Percentiles rank a stretch among this genome's conserved stretches.
Evolutionary conservation across 805 yeast species (phyloP).

Genomic region (Candida tallmaniae): DNA sequence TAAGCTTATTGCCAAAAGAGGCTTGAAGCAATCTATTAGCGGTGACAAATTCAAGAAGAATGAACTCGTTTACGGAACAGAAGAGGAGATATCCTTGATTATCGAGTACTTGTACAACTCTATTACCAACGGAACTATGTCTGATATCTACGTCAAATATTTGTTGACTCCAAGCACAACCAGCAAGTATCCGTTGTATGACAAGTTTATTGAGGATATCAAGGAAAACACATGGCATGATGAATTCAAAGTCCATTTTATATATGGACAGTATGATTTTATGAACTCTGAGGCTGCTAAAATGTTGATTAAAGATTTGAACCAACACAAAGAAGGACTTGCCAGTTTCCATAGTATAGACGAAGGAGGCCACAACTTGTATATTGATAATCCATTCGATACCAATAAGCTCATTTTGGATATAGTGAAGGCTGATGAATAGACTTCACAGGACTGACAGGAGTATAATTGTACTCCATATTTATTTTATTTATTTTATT

Average conservation of each 20-base stretch:
- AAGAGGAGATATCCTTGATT: conserved; percentile 30
- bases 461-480: too few species aligned
- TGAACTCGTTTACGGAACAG: conserved; percentile 30
- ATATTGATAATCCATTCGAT: conserved; percentile 43
- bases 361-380: conserved; percentile 43
- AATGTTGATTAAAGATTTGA: conserved; percentile 22
- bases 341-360: conserved; percentile 21
- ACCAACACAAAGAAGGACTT: conserved; percentile 11
- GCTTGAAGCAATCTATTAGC: conserved; percentile 25
- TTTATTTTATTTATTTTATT: too few species aligned
- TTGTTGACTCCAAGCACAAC: conserved; percentile 54
- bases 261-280: conserved; percentile 72
- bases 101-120: conserved; percentile 41
- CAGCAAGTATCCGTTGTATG: conserved; percentile 63
- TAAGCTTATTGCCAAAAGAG: conserved; percentile 26
- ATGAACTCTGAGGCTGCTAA: conserved; percentile 60
- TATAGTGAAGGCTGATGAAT: conserved; percentile 7
- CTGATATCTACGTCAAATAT: conserved; percentile 42
- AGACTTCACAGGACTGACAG: too few species aligned
- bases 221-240: conserved; percentile 11
- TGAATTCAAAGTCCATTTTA: conserved; percentile 36
- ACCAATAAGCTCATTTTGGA: conserved; percentile 25
- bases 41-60: conserved; percentile 6
- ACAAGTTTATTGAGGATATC: conserved; percentile 34
- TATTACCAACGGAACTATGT: conserved; percentile 32